These are phyloP conservation scores for Fistulinella cinereoalba DNA, from an alignment of 1,284 basidiomycete genomes.

Conservation along the genomic window DNA sequence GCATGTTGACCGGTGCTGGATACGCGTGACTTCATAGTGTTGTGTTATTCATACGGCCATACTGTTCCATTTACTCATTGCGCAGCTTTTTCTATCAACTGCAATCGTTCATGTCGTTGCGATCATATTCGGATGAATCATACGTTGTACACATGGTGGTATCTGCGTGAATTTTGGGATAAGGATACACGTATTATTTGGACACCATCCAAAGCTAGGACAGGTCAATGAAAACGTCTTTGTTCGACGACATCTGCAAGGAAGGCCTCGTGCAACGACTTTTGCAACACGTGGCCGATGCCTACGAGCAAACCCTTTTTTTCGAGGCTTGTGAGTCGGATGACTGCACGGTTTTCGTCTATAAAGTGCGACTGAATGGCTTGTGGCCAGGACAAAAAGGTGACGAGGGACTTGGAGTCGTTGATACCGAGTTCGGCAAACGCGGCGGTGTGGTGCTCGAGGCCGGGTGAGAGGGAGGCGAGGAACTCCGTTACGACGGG, in stretches of 20 bases:
- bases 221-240: background rate
- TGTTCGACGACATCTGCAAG: background rate
- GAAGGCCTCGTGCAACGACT: constrained; percentile 2
- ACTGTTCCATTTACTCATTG: constrained; percentile 17
- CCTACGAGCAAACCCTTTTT: constrained; percentile 14
- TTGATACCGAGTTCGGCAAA: constrained; percentile 26
- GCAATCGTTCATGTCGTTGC: constrained; percentile 27
- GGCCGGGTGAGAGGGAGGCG: constrained; percentile 19
- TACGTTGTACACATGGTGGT: constrained; percentile 3
- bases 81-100: constrained; percentile 18
- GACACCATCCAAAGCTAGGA: background rate
- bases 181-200: constrained; percentile 3
- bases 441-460: constrained; percentile 16
- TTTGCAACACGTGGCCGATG: constrained; percentile 5
- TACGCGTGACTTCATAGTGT: constrained; percentile 20
- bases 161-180: background rate
- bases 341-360: constrained; percentile 2
- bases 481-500: constrained; percentile 18
- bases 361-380: constrained; percentile 16
- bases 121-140: constrained; percentile 25
- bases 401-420: constrained; percentile 16
- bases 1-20: constrained; percentile 19
- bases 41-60: constrained; percentile 18
- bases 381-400: constrained; percentile 24
- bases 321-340: constrained; percentile 25